Base-by-base conservation (phyloP, 2,329 filamentous ascomycete species). In the Neopestalotiopsis sp. region DNA sequence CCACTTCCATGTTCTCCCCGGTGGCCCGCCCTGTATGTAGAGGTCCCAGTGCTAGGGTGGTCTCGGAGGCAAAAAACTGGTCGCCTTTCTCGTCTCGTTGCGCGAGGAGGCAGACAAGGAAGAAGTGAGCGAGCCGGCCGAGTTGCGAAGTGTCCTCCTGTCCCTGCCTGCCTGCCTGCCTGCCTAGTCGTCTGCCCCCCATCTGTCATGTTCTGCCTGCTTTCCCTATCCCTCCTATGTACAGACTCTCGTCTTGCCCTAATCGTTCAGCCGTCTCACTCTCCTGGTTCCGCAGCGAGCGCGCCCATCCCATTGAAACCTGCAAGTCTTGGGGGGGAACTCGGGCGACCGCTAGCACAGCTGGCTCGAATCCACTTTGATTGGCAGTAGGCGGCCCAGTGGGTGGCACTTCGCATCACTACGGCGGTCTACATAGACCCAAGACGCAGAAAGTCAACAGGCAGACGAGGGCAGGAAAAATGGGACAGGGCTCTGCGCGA, bases 361-460 rank as follows among this genome's bases (percentile, higher is more conserved):
- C 38, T 49, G 17, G 45, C 42, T 20, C 40, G n/a, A 24, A 40
- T 57, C 63, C n/a, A 34, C 49, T 58, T 42, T 67, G 65, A 67
- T 67, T 67, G 65, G 65, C 38, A 30, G 40, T 45, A 32, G 49
- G 45, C 42, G 13, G 13, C n/a, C 13, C 30, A 28, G 57, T 38
- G 20, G 17, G 20, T 59, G 57, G 57, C 24, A 34, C 57, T 59
- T 30, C 24, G 30, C 24, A 57, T 24, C 20, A 17, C 56, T 67
- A 67, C 65, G 65, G 65, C 53, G 65, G 34, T 32, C 65, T 53
- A 9, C 12, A 7, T 9, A 49, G 10, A 40, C 65, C 56, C 6
- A 24, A 67, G 4, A 59, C 65, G 65, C 56, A 67, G 56, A 59
- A 61, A 67, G 20, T 38, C 6, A 38, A 38, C 34, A 38, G 34